phyloP scores from a whole-genome alignment of 2,329 filamentous ascomycete genomes.

The Fonsecaea pugnacius region DNA sequence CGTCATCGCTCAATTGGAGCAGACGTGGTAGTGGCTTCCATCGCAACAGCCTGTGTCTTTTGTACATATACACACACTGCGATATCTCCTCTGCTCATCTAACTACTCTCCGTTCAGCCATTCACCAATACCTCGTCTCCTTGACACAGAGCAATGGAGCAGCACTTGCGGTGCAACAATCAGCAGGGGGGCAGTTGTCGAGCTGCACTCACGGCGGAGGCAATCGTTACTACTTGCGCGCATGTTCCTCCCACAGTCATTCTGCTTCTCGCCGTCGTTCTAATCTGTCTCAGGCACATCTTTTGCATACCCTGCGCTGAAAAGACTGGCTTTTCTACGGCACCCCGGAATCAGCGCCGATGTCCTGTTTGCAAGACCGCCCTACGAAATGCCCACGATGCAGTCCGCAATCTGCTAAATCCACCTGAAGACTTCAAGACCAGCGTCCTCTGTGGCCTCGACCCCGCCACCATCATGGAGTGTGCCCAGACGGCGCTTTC shows the following conservation, averaged over 20 bases:
- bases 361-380: constrained; percentile 78
- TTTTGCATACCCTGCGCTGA: constrained; percentile 80
- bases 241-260: constrained; percentile 44
- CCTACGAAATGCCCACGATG: constrained; percentile 74
- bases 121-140: neutral
- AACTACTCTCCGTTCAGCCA: constrained; percentile 2
- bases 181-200: constrained; percentile 66
- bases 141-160: constrained; percentile 80
- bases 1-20: neutral
- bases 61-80: neutral
- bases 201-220: constrained; percentile 67
- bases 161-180: constrained; percentile 76
- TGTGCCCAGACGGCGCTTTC: constrained; percentile 77
- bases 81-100: constrained; percentile 14
- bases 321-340: constrained; percentile 63
- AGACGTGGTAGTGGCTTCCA: neutral
- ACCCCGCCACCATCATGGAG: constrained; percentile 81
- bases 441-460: constrained; percentile 79
- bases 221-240: constrained; percentile 90
- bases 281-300: constrained; percentile 66
- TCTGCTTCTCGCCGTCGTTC: constrained; percentile 7
- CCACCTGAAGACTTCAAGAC: constrained; percentile 90
- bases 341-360: constrained; percentile 56
- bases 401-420: constrained; percentile 70
- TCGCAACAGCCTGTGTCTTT: neutral